Base-by-base conservation (phyloP, 148 eudicot genomes). In the Spergularia bocconei region DNA sequence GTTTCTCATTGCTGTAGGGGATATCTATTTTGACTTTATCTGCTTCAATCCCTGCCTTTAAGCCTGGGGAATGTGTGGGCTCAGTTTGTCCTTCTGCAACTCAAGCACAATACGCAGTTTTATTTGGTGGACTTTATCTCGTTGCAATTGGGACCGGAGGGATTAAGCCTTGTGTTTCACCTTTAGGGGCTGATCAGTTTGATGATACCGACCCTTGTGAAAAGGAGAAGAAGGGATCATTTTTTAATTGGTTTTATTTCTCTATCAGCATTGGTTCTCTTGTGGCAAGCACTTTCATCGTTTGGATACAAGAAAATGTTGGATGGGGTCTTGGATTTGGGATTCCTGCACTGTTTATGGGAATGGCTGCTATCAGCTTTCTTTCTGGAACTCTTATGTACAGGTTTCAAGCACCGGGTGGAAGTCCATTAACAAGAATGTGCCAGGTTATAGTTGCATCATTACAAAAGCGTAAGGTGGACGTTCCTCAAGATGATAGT, bases 361-460 rank as follows among this genome's bases (percentile, higher is more conserved):
- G n/a, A n/a, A 62, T 90, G 73, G 94, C 90, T 67, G 85, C 82
- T 72, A 76, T 60, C 65, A 86, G 86, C 68, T 90, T 89, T 79
- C 86, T 87, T 61, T 71, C 82, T 7, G 91, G 93, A 36, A 87
- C 88, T 38, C 52, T 80, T 72, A 74, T 83, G 11, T 90, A 86
- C 72, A 88, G 93, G 75, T 84, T 90, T 85, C 91, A 86, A 76
- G 85, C 54, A 78, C 90, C 91, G 11, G 86, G 90, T 59, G 90
- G 91, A 66, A 90, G 90, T 77, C 92, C 91, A 20, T 68, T 88
- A 48, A 90, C 90, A 52, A 79, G 90, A 81, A 84, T 90, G 77
- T 87, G 87, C 59, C 89, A 88, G 67, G 92, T 90, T 78, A 44
- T 87, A 77, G 86, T 87, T 76, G 92, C 90, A 33, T 87, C 86